Base-by-base conservation (phyloP, 164 flowering plant species). In the Magnolia kwangsiensis region DNA sequence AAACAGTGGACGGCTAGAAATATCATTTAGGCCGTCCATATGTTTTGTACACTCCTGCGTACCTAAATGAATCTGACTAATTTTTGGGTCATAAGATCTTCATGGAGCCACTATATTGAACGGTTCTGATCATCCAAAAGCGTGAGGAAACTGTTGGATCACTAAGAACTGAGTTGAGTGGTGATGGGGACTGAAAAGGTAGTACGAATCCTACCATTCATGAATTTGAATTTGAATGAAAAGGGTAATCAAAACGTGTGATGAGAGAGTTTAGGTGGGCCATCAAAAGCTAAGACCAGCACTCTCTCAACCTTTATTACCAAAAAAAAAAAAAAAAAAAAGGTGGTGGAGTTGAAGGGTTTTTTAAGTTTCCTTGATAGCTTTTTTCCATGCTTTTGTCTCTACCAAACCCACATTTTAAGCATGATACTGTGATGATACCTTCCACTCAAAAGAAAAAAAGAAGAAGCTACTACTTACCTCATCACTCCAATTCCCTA, bases 351-450 rank as follows among this genome's bases (percentile, higher is more conserved):
- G 10, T 27, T 70, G 78, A n/a, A 71, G 50, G 68, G 69, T 69
- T 29, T 50, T 6, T 66, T 20, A 65, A 75, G 72, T 49, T 55
- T 77, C 71, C 63, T 55, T 73, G 72, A 3, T 14, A 20, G 24
- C 45, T 37, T 68, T 68, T 37, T 29, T 19, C 29, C 19, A 74
- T 72, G 29, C 73, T 76, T 73, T 82, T 84, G 80, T 80, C 73
- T 77, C 66, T 79, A 66, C 71, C 82, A 72, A 37, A 58, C 72
- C 77, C 83, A 68, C 78, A 67, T 77, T 72, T 67, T 73, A 77
- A 79, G 85, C 86, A 85, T 82, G 81, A 85, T 82, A 74, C 84
- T 51, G 49, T 77, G 77, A 83, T 85, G 50, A 85, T 84, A 72
- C 75, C 76, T 74, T 67, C 75, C 67, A 80, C 77, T 79, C 61